Conservation (phyloP, 352 stramenopile species). For the Saprolegnia diclina region DNA sequence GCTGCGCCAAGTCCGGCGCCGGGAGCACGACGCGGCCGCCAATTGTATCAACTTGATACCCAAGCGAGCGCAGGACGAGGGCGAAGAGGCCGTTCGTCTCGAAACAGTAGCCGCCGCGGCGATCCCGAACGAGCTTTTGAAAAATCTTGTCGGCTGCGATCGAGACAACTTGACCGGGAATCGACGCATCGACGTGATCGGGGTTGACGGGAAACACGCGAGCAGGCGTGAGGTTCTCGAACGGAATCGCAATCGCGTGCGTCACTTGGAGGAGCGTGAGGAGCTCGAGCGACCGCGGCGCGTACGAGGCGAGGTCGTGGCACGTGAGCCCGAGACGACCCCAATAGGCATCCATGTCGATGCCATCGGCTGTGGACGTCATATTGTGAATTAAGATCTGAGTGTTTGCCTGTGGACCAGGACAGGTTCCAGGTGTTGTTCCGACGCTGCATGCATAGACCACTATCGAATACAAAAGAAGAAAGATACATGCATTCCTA, state of each 20-base stretch:
- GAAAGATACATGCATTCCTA: too few species aligned
- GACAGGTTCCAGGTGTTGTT: too few species aligned
- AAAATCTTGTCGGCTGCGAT: constrained; percentile 15
- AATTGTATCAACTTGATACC: constrained; percentile 6
- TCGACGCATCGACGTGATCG: neutral
- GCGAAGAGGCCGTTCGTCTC: constrained; percentile 15
- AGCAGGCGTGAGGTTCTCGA: constrained; percentile 12
- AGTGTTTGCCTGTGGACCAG: too few species aligned
- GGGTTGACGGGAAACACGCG: constrained; percentile 5
- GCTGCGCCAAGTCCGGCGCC: neutral
- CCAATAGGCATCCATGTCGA: too few species aligned
- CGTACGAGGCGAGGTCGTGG: too few species aligned
- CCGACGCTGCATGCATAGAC: too few species aligned
- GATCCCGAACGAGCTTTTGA: constrained; percentile 15
- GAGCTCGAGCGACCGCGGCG: constrained; percentile 1
- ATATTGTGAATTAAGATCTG: too few species aligned
- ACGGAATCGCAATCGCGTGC: constrained; percentile 5
- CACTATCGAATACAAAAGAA: too few species aligned
- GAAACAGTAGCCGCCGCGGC: constrained; percentile 13
- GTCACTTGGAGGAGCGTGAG: neutral
- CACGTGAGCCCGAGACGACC: too few species aligned
- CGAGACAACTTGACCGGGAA: constrained; percentile 2
- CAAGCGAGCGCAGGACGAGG: neutral
- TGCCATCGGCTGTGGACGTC: too few species aligned
- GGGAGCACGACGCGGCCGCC: neutral